Percentiles rank a stretch among this genome's conserved stretches.
These are phyloP conservation scores for Recurvomyces mirabilis DNA, from an alignment of 495 filamentous ascomycete genomes.

Conservation along the genomic window DNA sequence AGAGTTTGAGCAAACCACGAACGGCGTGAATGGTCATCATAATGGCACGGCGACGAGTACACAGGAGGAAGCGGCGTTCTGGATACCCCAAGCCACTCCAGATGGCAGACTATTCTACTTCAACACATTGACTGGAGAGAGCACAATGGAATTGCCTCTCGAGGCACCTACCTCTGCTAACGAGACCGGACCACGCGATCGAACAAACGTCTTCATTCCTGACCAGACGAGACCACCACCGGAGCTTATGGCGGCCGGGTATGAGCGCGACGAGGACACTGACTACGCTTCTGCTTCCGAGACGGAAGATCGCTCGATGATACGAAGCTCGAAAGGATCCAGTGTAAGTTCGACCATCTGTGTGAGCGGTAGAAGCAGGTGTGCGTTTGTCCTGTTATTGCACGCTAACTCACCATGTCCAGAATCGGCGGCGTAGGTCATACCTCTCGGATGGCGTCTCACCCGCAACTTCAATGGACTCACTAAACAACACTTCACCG, in stretches of 20 bases:
- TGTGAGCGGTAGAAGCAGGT: no score
- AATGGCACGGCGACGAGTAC: slow-evolving; percentile 50
- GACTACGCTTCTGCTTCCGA: slow-evolving; percentile 87
- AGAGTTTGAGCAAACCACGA: slow-evolving; percentile 51
- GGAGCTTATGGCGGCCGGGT: slow-evolving; percentile 82
- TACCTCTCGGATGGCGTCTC: slow-evolving; percentile 63
- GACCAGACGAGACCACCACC: slow-evolving; percentile 83
- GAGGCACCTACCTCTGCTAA: slow-evolving; percentile 73
- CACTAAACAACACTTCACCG: slow-evolving; percentile 52
- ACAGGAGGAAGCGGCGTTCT: slow-evolving; percentile 86
- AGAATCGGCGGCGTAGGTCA: slow-evolving; percentile 50
- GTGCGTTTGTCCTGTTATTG: neutral
- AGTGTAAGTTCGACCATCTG: slow-evolving; percentile 34
- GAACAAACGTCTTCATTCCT: slow-evolving; percentile 75
- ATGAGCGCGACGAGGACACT: slow-evolving; percentile 46
- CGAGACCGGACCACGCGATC: slow-evolving; percentile 77
- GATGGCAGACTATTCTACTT: slow-evolving; percentile 95
- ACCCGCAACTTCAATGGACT: slow-evolving; percentile 85
- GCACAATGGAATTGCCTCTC: slow-evolving; percentile 83
- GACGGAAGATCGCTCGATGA: slow-evolving; percentile 56
- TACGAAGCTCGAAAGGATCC: slow-evolving; percentile 48
- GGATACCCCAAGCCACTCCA: slow-evolving; percentile 94
- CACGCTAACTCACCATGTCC: neutral
- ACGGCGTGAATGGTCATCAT: slow-evolving; percentile 38
- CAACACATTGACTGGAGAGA: slow-evolving; percentile 89